Percentiles rank a stretch among this genome's conserved stretches.
Evolutionary conservation across 2,329 filamentous ascomycete genomes (phyloP).

Genomic region (Trichoderma gracile): DNA sequence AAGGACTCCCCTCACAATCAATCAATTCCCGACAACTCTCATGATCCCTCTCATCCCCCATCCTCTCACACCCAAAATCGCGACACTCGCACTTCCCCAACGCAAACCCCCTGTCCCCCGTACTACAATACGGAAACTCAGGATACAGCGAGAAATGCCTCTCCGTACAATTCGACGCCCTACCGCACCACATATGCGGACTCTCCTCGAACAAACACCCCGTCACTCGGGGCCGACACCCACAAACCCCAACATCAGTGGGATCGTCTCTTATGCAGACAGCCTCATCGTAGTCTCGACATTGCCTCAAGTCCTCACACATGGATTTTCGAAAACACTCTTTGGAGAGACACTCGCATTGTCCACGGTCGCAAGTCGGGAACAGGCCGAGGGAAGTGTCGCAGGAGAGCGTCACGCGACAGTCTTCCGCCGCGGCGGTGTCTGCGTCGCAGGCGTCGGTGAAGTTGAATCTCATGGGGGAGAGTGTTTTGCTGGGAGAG

Average conservation of each 20-base stretch:
- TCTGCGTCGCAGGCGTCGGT: slow-evolving; percentile 12
- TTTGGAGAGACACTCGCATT: slow-evolving; percentile 23
- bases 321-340: slow-evolving; percentile 15
- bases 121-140: slow-evolving; percentile 26
- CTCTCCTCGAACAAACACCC: slow-evolving; percentile 14
- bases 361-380: slow-evolving; percentile 23
- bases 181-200: slow-evolving; percentile 21
- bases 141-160: slow-evolving; percentile 23
- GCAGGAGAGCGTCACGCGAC: slow-evolving; percentile 26
- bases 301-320: slow-evolving; percentile 21
- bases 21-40: slow-evolving; percentile 23
- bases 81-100: slow-evolving; percentile 23
- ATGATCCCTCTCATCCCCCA: slow-evolving; percentile 11
- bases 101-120: slow-evolving; percentile 11
- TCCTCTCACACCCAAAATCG: slow-evolving; percentile 18
- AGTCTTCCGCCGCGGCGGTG: slow-evolving; percentile 23
- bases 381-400: slow-evolving; percentile 3
- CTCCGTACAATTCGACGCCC: slow-evolving; percentile 14
- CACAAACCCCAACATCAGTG: slow-evolving; percentile 13
- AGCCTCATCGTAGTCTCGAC: slow-evolving; percentile 22
- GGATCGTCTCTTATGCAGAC: not conserved
- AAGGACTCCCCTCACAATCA: not conserved
- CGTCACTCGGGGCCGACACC: slow-evolving; percentile 5
- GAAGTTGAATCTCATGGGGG: slow-evolving; percentile 13
- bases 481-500: not conserved